phyloP scores from a whole-genome alignment of 768 basidiomycete genomes.

The Tylopilus subfusipes region DNA sequence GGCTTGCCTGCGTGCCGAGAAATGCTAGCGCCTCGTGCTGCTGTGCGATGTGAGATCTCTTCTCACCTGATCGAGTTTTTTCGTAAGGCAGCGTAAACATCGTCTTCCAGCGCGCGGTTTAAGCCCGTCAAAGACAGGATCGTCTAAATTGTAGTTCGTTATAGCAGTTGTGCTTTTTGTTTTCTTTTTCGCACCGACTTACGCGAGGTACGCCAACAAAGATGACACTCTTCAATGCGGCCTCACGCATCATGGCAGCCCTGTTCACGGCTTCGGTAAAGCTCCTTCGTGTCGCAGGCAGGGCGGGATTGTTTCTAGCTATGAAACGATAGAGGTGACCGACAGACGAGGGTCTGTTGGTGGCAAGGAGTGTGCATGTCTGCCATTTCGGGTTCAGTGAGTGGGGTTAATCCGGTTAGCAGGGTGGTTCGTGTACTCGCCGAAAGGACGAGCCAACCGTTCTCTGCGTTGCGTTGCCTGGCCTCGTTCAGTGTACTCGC shows the following conservation, averaged over 20 bases:
- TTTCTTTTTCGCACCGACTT: constrained; percentile 27
- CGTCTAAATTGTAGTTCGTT: constrained; percentile 44
- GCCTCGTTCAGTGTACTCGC: constrained; percentile 64
- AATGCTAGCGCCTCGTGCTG: constrained; percentile 25
- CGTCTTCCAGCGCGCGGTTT: constrained; percentile 73
- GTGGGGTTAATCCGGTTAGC: constrained; percentile 14
- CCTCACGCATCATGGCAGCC: constrained; percentile 85
- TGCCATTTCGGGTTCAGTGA: constrained; percentile 38
- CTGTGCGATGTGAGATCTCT: constrained; percentile 11
- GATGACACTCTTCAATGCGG: constrained; percentile 83
- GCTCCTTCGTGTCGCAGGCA: constrained; percentile 39
- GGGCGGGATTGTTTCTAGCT: constrained; percentile 45
- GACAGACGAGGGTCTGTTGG: constrained; percentile 75
- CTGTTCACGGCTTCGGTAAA: constrained; percentile 59
- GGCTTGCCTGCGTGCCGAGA: constrained; percentile 46
- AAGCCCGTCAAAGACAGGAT: constrained; percentile 80
- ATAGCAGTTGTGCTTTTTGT: neutral
- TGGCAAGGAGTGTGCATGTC: constrained; percentile 82
- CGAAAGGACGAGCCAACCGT: constrained; percentile 78
- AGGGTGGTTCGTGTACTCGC: constrained; percentile 39
- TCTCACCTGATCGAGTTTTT: constrained; percentile 63
- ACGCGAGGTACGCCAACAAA: constrained; percentile 87
- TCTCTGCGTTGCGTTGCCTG: constrained; percentile 57
- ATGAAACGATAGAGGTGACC: constrained; percentile 81
- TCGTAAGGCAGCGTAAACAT: constrained; percentile 71